Conservation (phyloP, 768 basidiomycete species). For the Boletus reticuloceps region DNA sequence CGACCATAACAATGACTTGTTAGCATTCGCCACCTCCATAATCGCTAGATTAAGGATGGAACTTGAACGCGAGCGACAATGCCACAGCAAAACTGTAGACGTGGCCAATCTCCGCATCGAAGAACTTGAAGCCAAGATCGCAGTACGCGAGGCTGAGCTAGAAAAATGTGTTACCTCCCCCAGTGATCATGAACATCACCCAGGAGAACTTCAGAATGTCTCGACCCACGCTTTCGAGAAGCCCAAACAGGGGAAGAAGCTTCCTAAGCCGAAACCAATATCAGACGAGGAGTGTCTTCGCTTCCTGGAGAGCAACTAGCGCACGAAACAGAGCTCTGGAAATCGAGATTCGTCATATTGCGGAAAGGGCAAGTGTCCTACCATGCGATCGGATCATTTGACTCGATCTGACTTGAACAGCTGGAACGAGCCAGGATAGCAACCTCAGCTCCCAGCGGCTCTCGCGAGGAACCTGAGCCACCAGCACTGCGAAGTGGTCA, state of each 20-base stretch:
- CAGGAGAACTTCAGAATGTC: not conserved
- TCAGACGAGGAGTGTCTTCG: constrained; percentile 40
- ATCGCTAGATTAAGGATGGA: constrained; percentile 42
- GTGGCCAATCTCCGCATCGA: constrained; percentile 41
- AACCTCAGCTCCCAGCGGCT: not conserved
- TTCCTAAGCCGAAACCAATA: constrained; percentile 20
- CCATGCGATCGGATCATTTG: not conserved
- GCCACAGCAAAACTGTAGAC: constrained; percentile 39
- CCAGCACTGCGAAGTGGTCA: not conserved
- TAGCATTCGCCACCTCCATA: constrained; percentile 44
- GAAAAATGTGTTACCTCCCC: constrained; percentile 33
- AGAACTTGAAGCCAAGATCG: constrained; percentile 50
- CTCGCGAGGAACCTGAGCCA: not conserved
- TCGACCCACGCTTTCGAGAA: not conserved
- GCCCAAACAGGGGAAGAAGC: not conserved
- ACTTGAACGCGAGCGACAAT: constrained; percentile 43
- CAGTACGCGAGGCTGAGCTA: constrained; percentile 56
- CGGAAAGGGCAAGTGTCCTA: constrained; percentile 31
- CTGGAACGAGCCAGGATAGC: constrained; percentile 20
- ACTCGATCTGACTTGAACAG: constrained; percentile 8
- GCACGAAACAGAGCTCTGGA: constrained; percentile 44
- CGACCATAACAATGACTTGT: constrained; percentile 25
- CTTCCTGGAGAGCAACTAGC: constrained; percentile 37
- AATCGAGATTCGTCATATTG: constrained; percentile 40
- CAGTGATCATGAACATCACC: not conserved